These are phyloP conservation scores for Ramaria sp. DNA, from an alignment of 768 basidiomycete genomes.

Conservation along the genomic window DNA sequence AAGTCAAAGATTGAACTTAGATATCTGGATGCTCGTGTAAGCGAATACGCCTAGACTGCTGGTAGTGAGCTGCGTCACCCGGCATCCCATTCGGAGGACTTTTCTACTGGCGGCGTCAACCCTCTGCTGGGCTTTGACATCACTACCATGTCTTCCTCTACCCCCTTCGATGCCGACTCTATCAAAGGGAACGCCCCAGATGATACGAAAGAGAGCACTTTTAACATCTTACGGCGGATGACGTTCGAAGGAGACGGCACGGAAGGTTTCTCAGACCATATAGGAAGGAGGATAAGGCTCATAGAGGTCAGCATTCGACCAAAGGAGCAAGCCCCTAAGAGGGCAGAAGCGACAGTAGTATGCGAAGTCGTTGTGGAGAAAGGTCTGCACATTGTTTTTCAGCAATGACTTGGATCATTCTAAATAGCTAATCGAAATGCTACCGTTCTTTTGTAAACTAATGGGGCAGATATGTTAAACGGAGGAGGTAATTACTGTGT, in stretches of 20 bases:
- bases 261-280: neutral
- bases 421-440: neutral
- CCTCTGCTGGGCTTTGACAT: no score
- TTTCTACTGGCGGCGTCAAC: no score
- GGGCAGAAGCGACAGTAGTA: slow-evolving; percentile 3
- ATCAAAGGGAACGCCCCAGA: slow-evolving; percentile 6
- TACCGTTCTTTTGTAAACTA: no score
- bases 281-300: neutral
- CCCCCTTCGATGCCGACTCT: neutral
- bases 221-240: neutral
- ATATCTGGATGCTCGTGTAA: no score
- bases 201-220: neutral
- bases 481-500: slow-evolving; percentile 1
- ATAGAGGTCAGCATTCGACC: neutral
- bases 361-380: slow-evolving; percentile 3
- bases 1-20: no score
- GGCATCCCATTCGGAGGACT: no score
- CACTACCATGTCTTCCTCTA: neutral
- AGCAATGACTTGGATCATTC: neutral
- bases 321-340: neutral
- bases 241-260: neutral
- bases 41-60: no score
- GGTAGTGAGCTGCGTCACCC: no score
- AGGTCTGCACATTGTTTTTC: slow-evolving; percentile 1
- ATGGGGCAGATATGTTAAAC: slow-evolving; percentile 8